Conservation (phyloP, 495 filamentous ascomycete species). For the Penicillium crystallinum region DNA sequence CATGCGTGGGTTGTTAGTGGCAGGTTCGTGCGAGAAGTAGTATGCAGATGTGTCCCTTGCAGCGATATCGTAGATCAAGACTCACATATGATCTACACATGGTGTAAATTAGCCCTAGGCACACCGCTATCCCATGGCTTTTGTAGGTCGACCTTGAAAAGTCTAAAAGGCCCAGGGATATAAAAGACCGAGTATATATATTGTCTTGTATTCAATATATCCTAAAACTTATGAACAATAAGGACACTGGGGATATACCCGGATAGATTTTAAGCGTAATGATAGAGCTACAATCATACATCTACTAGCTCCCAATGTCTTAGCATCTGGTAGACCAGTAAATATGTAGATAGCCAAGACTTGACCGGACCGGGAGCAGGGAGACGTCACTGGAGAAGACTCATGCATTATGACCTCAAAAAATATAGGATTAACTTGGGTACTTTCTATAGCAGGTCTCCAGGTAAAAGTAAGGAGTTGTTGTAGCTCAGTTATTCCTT, state of each 20-base stretch:
- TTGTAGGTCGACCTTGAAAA: no score
- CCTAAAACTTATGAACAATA: no score
- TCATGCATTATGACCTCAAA: constrained; percentile 1
- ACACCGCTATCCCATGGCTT: not conserved
- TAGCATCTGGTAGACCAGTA: not conserved
- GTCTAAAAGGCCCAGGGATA: no score
- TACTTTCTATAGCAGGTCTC: not conserved
- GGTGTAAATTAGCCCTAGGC: not conserved
- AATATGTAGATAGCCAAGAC: not conserved
- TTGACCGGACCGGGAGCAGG: not conserved
- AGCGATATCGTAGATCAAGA: not conserved
- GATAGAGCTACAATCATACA: no score
- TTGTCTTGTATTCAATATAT: no score
- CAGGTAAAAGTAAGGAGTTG: not conserved
- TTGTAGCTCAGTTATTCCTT: not conserved
- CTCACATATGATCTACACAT: not conserved
- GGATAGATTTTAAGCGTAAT: no score
- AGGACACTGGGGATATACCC: no score
- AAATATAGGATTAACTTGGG: not conserved
- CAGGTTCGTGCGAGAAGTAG: not conserved
- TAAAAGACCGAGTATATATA: no score
- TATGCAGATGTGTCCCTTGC: not conserved
- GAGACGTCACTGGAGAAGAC: not conserved
- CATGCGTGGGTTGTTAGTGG: constrained; percentile 1
- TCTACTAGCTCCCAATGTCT: not conserved